phyloP scores from a whole-genome alignment of 805 yeast species.

The Blastobotrys parvus region DNA sequence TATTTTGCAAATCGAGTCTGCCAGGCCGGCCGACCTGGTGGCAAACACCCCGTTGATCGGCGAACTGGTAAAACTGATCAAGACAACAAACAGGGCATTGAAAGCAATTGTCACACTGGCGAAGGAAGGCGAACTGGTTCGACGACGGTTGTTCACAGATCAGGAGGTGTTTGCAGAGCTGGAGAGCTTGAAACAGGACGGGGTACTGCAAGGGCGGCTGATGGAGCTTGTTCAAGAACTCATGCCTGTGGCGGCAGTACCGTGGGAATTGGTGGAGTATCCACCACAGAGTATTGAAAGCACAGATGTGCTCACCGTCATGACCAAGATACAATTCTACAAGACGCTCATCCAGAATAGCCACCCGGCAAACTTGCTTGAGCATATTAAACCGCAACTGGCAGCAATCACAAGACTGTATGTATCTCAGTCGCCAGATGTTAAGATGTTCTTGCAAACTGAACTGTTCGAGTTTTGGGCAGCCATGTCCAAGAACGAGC shows the following conservation, averaged over 20 bases:
- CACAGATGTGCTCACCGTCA: constrained; percentile 27
- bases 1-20: constrained; percentile 21
- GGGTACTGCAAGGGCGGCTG: constrained; percentile 19
- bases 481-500: constrained; percentile 19
- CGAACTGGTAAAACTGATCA: constrained; percentile 20
- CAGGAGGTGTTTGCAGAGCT: constrained; percentile 4
- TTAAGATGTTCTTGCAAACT: constrained; percentile 16
- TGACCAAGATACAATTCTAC: constrained; percentile 28
- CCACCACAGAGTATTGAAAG: constrained; percentile 18
- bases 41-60: constrained; percentile 27
- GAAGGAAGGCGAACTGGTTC: constrained; percentile 25
- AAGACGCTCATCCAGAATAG: constrained; percentile 20
- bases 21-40: constrained; percentile 28
- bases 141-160: constrained; percentile 24
- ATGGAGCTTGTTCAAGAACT: constrained; percentile 25
- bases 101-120: constrained; percentile 19
- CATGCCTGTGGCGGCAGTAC: constrained; percentile 21
- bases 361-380: constrained; percentile 10
- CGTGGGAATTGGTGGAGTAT: constrained; percentile 22
- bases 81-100: constrained; percentile 15
- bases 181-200: constrained; percentile 12
- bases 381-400: constrained; percentile 12
- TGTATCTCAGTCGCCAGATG: constrained; percentile 5
- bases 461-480: constrained; percentile 22
- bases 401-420: constrained; percentile 19